Evolutionary conservation across 2,329 filamentous ascomycete genomes (phyloP).

Genomic region (Nemania abortiva): DNA sequence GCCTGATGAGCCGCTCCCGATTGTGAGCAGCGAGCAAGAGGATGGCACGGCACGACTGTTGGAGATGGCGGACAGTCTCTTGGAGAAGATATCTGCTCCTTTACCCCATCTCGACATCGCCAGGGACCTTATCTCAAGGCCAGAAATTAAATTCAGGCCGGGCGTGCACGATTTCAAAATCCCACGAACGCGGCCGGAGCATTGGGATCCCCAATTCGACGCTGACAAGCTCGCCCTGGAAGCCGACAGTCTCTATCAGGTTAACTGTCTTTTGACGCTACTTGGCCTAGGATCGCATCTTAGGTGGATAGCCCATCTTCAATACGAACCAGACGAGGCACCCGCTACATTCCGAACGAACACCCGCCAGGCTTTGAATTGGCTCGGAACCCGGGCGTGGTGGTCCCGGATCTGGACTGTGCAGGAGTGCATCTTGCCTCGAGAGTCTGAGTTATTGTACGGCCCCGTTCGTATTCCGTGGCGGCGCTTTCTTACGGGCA

Average conservation of each 20-base stretch:
- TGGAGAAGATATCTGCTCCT: constrained; percentile 8
- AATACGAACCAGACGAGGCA: constrained; percentile 21
- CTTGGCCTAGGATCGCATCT: constrained; percentile 28
- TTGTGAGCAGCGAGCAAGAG: constrained; percentile 12
- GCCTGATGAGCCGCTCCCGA: constrained; percentile 14
- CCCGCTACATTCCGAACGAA: constrained; percentile 30
- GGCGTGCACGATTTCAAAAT: constrained; percentile 21
- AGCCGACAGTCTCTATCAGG: constrained; percentile 30
- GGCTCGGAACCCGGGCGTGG: constrained; percentile 32
- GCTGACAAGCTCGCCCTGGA: constrained; percentile 22
- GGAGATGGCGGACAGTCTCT: neutral
- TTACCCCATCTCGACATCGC: constrained; percentile 12
- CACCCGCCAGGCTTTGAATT: constrained; percentile 27
- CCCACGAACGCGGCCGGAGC: constrained; percentile 22
- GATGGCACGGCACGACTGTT: constrained; percentile 15
- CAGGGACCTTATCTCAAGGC: constrained; percentile 4
- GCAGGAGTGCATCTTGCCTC: constrained; percentile 32
- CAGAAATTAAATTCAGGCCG: constrained; percentile 7
- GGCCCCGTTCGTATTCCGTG: constrained; percentile 24
- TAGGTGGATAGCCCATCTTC: constrained; percentile 16
- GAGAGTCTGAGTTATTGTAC: constrained; percentile 26
- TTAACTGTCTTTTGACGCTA: constrained; percentile 14
- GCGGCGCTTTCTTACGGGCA: constrained; percentile 24
- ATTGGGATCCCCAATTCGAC: constrained; percentile 23
- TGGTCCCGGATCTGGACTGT: constrained; percentile 33